Evolutionary conservation across 1,284 basidiomycete species (phyloP), one percentile per base, ranked within the genome.

Genomic region (Ganoderma meredithae): DNA sequence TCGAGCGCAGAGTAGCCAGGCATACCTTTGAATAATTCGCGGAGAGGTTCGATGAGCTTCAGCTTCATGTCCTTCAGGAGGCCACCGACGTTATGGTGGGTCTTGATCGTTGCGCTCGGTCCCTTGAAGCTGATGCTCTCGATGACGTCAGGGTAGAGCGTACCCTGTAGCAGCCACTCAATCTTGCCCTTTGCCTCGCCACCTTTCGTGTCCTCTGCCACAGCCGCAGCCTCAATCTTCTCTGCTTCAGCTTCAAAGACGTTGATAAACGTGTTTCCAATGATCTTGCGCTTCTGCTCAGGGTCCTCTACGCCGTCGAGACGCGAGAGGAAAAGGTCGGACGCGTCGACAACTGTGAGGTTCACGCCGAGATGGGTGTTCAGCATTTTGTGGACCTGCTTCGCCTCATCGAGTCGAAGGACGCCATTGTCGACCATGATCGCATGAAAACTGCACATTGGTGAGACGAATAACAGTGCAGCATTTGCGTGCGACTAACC

Each of bases 401-500:
- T 80, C 22, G 93, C 96, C 80, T 99, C 98, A 79, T 98, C 92
- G 74, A 93, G 83, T 62, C 98, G 93, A 40, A 99, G 86, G 44
- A 99, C 97, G 73, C 98, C 98, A 78, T 99, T 99, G 83, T 99
- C 98, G 63, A 99, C 98, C 96, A 99, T 98, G 83, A 99, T 98
- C 13, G 97, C 98, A 79, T 98, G 98, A 87, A 99, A 99, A 70
- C 95, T 96, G 68, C 3, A 61, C 33, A 31, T 19, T 36, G 17
- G 33, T 27, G 70, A 41, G 62, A 43, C 12, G 61, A 19, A 52
- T 60, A 1, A 61, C 22, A 36, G 41, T 31, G 52, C 10, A 49
- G 31, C n/a, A 17, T 2, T 56, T 27, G 64, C 41, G 65, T 64
- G 15, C 36, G 41, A 78, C 83, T 67, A 76, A 94, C 94, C 96